Conservation (phyloP, 2,329 filamentous ascomycete species). For the Dactylellina haptotyla region DNA sequence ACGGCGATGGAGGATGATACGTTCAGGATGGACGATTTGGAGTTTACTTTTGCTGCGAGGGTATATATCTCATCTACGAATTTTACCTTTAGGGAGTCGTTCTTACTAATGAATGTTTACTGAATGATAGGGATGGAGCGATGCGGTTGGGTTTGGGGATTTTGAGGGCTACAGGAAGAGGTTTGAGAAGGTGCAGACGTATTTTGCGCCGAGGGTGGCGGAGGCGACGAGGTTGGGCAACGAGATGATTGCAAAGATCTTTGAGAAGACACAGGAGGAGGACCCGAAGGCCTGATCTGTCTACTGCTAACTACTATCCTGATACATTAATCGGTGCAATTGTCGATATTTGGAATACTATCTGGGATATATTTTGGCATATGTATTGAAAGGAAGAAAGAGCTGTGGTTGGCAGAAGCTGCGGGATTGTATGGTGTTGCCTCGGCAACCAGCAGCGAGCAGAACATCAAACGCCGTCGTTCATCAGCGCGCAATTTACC, state of each 20-base stretch:
- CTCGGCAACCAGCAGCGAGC: slow-evolving; percentile 19
- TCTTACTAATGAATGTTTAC: not conserved
- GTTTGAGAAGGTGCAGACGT: slow-evolving; percentile 87
- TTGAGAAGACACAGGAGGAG: slow-evolving; percentile 75
- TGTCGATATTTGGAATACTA: not conserved
- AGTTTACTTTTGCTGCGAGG: slow-evolving; percentile 95
- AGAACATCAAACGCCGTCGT: not conserved
- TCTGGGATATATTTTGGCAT: not conserved
- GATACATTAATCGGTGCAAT: not conserved
- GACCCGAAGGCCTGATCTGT: slow-evolving; percentile 2
- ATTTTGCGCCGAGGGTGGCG: slow-evolving; percentile 89
- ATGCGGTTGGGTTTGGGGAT: slow-evolving; percentile 88
- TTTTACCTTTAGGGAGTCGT: not conserved
- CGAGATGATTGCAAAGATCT: slow-evolving; percentile 95
- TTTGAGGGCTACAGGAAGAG: slow-evolving; percentile 93
- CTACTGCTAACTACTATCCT: not conserved
- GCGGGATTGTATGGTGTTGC: slow-evolving; percentile 13
- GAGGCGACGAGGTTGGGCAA: slow-evolving; percentile 90
- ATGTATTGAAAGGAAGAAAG: not conserved
- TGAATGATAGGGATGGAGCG: slow-evolving; percentile 78
- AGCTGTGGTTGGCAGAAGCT: not conserved
- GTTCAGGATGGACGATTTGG: slow-evolving; percentile 93
- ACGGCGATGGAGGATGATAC: slow-evolving; percentile 89
- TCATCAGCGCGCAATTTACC: not conserved
- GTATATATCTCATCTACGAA: slow-evolving; percentile 60